Evolutionary conservation across 2,329 filamentous ascomycete genomes (phyloP).

Genomic region (Fusarium protoensiforme): DNA sequence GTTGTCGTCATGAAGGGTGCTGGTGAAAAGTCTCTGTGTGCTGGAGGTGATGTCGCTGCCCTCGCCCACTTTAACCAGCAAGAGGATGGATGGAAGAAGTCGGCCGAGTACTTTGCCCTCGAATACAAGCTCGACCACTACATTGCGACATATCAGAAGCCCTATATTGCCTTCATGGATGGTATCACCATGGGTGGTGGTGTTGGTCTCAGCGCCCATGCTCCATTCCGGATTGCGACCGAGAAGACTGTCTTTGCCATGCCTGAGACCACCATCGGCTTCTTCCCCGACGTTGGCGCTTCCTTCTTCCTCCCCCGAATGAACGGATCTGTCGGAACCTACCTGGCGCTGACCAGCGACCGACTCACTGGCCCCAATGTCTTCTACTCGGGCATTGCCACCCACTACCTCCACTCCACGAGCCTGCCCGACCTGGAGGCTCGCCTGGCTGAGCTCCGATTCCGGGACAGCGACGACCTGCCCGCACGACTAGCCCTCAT

Average conservation of each 20-base stretch:
- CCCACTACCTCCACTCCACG: slow-evolving; percentile 95
- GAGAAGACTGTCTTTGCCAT: slow-evolving; percentile 97
- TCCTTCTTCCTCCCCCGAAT: slow-evolving; percentile 95
- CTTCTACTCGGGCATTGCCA: slow-evolving; percentile 92
- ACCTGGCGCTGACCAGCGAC: slow-evolving; percentile 92
- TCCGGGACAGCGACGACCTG: slow-evolving; percentile 79
- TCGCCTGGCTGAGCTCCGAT: slow-evolving; percentile 88
- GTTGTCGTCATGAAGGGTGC: slow-evolving; percentile 92
- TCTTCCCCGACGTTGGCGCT: slow-evolving; percentile 97
- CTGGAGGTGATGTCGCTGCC: slow-evolving; percentile 88
- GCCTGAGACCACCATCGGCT: slow-evolving; percentile 98
- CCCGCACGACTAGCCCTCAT: slow-evolving; percentile 76
- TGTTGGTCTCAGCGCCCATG: slow-evolving; percentile 93
- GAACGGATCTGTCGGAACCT: slow-evolving; percentile 87
- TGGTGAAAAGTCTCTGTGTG: slow-evolving; percentile 87
- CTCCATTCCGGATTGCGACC: slow-evolving; percentile 95
- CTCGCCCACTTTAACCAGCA: slow-evolving; percentile 80
- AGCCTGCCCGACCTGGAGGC: slow-evolving; percentile 83
- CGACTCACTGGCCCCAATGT: slow-evolving; percentile 84
- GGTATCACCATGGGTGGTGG: slow-evolving; percentile 99
- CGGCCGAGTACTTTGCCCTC: slow-evolving; percentile 87
- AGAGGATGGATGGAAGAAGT: slow-evolving; percentile 77
- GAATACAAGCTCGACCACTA: slow-evolving; percentile 98
- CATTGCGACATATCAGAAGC: slow-evolving; percentile 93
- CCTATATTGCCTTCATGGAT: slow-evolving; percentile 95